phyloP scores from a whole-genome alignment of 2,329 filamentous ascomycete species.

The Diaporthe vaccinii region DNA sequence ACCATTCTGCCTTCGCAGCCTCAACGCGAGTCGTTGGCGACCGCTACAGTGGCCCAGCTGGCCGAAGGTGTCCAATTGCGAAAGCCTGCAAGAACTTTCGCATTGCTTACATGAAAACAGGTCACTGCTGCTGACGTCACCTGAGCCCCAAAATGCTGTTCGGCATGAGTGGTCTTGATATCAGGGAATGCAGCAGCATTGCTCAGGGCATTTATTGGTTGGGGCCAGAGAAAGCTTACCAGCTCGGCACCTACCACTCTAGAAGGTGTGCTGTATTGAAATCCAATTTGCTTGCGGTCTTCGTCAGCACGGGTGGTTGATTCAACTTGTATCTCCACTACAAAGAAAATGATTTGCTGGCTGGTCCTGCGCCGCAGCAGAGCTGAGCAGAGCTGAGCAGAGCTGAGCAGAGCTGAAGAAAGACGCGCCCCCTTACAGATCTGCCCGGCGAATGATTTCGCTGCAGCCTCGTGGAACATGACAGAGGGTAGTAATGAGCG shows the following conservation, averaged over 20 bases:
- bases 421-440: background rate
- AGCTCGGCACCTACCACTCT: background rate
- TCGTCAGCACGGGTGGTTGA: background rate
- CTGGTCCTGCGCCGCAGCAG: background rate
- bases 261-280: background rate
- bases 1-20: background rate
- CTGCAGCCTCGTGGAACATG: background rate
- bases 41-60: background rate
- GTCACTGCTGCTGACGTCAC: background rate
- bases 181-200: background rate
- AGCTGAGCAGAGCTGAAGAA: background rate
- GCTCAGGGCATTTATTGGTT: background rate
- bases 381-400: background rate
- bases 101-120: background rate
- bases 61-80: too few relatives aligned
- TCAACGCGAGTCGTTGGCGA: background rate
- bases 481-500: background rate
- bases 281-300: background rate
- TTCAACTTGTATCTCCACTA: background rate
- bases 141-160: background rate
- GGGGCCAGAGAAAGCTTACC: background rate
- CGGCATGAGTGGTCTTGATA: background rate
- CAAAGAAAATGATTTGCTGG: background rate
- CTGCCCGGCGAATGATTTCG: background rate
- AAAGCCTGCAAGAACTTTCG: background rate